Conservation (phyloP, 257 asterid genomes). For the Datura wrightii region DNA sequence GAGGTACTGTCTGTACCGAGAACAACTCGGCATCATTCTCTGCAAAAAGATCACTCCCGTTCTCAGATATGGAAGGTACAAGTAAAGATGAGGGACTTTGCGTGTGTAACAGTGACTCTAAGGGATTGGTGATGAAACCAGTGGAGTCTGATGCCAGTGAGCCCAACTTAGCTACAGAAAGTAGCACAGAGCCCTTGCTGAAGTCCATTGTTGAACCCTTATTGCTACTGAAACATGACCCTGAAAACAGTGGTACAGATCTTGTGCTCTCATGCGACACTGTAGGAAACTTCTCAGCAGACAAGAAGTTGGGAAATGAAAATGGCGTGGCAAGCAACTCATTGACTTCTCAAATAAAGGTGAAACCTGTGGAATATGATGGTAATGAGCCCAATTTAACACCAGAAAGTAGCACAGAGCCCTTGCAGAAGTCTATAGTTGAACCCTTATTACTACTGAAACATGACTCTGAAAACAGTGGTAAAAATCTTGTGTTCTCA, state of each 20-base stretch:
- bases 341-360: background rate
- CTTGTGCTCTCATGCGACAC: background rate
- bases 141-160: slow-evolving; percentile 28
- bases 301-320: slow-evolving; percentile 28
- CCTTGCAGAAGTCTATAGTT: slow-evolving; percentile 13
- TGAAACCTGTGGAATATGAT: slow-evolving; percentile 40
- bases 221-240: slow-evolving; percentile 35
- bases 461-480: slow-evolving; percentile 37
- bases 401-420: slow-evolving; percentile 32
- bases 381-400: slow-evolving; percentile 28
- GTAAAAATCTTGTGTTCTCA: slow-evolving; percentile 11
- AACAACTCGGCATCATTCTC: slow-evolving; percentile 50
- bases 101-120: slow-evolving; percentile 24
- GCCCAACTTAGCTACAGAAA: slow-evolving; percentile 32
- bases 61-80: slow-evolving; percentile 49
- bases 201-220: slow-evolving; percentile 13
- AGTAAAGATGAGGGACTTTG: slow-evolving; percentile 41
- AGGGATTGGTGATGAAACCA: background rate
- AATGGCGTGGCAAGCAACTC: slow-evolving; percentile 15
- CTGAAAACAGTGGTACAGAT: slow-evolving; percentile 30
- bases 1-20: slow-evolving; percentile 47
- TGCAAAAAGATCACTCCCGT: slow-evolving; percentile 79
- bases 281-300: background rate
- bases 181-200: slow-evolving; percentile 29
- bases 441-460: slow-evolving; percentile 27